Evolutionary conservation across 2,329 filamentous ascomycete species (phyloP).

Genomic region (Cryphonectria radicalis): DNA sequence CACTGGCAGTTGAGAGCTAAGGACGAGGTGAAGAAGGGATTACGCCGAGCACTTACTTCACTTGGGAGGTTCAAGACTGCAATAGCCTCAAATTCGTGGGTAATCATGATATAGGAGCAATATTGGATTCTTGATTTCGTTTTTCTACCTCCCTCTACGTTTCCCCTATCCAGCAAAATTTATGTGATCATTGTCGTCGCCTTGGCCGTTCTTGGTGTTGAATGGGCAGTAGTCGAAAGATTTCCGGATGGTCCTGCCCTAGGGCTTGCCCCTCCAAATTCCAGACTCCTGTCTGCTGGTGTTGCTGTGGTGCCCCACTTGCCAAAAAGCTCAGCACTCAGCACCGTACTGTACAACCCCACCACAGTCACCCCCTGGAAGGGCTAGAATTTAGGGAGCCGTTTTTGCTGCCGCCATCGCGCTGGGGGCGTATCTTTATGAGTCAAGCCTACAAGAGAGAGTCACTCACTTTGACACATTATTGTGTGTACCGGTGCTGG

Average conservation of each 20-base stretch:
- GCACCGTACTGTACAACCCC: not conserved
- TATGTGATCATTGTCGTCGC: not conserved
- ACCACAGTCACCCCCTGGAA: not conserved
- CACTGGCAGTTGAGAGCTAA: conserved; percentile 74
- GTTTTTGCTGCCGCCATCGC: not conserved
- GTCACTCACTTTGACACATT: not conserved
- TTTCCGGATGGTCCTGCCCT: not conserved
- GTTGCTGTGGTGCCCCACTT: not conserved
- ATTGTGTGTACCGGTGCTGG: not conserved
- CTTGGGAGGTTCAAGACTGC: not conserved
- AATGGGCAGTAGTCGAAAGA: not conserved
- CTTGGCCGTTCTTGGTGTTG: conserved; percentile 8
- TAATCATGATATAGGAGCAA: not conserved
- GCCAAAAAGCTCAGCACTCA: not conserved
- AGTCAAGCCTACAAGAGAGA: conserved; percentile 3
- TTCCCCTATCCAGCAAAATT: not conserved
- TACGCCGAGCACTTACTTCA: not conserved
- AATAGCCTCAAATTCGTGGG: not conserved
- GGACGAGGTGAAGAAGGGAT: not conserved
- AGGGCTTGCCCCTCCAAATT: not conserved
- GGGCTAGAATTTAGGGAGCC: not conserved
- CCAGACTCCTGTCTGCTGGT: not conserved
- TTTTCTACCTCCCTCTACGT: not conserved
- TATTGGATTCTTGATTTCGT: not conserved
- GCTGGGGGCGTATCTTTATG: not conserved